Evolutionary conservation across 1,284 basidiomycete species (phyloP).

Genomic region (Naganishia albida): DNA sequence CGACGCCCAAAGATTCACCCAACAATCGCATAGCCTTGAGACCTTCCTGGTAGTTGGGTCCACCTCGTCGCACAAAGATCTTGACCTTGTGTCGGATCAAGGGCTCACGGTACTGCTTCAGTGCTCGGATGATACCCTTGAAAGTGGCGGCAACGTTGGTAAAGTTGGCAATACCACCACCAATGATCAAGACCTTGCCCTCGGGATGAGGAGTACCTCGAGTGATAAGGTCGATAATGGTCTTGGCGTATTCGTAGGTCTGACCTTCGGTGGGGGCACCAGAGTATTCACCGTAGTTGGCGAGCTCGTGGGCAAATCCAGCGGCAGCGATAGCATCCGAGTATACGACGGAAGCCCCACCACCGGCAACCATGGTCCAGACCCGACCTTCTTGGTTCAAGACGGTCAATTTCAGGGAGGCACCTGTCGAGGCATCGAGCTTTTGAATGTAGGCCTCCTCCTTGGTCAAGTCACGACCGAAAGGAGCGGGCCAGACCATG

Average conservation of each 20-base stretch:
- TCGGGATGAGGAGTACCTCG: conserved; percentile 78
- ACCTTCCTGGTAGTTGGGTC: conserved; percentile 99
- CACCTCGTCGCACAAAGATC: conserved; percentile 96
- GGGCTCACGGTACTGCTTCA: conserved; percentile 88
- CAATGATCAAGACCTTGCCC: conserved; percentile 98
- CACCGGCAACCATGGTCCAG: conserved; percentile 99
- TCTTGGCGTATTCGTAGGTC: conserved; percentile 99
- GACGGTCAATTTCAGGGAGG: conserved; percentile 96
- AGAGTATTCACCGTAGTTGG: conserved; percentile 99
- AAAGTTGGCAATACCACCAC: conserved; percentile 99
- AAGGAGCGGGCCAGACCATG: conserved; percentile 96
- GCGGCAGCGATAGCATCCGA: conserved; percentile 96
- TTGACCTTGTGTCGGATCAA: conserved; percentile 81
- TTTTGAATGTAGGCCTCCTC: conserved; percentile 99
- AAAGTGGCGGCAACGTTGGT: conserved; percentile 99
- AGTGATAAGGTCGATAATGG: conserved; percentile 94
- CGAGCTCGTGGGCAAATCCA: conserved; percentile 94
- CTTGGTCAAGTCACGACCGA: conserved; percentile 96
- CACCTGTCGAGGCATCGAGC: conserved; percentile 93
- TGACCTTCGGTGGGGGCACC: conserved; percentile 97
- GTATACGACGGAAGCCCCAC: conserved; percentile 54
- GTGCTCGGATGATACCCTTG: conserved; percentile 98
- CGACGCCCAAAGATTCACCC: conserved; percentile 94
- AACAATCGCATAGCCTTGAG: conserved; percentile 98
- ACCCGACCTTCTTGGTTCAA: conserved; percentile 91